Evolutionary conservation across 2,329 filamentous ascomycete species (phyloP).

Genomic region (Colletotrichum lupini): DNA sequence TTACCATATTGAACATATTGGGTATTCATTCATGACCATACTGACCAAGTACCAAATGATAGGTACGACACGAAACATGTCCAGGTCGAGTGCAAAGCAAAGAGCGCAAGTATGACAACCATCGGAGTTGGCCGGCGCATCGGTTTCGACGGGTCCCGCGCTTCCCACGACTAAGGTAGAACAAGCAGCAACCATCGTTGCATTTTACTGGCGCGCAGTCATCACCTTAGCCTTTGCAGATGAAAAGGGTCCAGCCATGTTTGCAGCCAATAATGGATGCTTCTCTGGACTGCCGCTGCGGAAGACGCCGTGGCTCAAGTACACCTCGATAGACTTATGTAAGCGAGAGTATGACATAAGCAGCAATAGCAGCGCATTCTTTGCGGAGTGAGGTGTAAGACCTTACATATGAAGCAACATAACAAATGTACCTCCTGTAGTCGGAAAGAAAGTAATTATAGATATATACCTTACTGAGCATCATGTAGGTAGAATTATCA

Average conservation of each 20-base stretch:
- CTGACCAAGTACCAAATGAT: not conserved
- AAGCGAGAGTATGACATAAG: not conserved
- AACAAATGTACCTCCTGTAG: not conserved
- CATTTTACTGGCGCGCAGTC: not conserved
- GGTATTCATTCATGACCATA: not conserved
- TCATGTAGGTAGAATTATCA: not conserved
- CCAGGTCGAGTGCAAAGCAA: not conserved
- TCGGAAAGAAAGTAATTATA: not conserved
- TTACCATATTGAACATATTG: not conserved
- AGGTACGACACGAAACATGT: not conserved
- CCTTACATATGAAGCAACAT: too few relatives aligned
- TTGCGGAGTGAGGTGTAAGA: not conserved
- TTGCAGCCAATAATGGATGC: constrained; percentile 13
- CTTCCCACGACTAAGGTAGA: not conserved
- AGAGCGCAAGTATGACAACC: too few relatives aligned
- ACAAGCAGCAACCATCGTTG: not conserved
- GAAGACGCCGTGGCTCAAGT: not conserved
- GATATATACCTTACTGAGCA: too few relatives aligned
- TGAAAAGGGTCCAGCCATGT: constrained; percentile 11
- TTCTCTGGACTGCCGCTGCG: not conserved
- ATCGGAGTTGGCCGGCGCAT: constrained; percentile 11
- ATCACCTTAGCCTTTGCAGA: not conserved
- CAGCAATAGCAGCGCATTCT: not conserved
- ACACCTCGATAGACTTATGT: not conserved
- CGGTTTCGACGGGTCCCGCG: not conserved